Evolutionary conservation across 768 basidiomycete species (phyloP).

Genomic region (Amanita pseudoporphyria): DNA sequence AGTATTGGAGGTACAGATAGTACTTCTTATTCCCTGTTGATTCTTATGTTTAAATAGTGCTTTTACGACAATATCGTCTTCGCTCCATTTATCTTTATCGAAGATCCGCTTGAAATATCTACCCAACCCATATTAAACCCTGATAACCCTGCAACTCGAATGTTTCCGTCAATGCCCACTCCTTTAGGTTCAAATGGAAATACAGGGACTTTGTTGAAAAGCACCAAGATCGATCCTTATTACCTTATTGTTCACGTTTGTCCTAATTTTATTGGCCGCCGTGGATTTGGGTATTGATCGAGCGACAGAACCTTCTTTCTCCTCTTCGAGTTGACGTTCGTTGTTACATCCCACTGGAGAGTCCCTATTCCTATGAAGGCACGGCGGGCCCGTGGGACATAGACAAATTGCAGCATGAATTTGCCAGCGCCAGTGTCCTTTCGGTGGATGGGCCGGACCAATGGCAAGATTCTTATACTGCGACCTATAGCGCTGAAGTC

Average conservation of each 20-base stretch:
- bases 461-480: slow-evolving; percentile 16
- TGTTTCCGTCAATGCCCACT: slow-evolving; percentile 13
- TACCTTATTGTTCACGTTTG: slow-evolving; percentile 77
- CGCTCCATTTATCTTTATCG: slow-evolving; percentile 94
- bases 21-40: slow-evolving; percentile 1
- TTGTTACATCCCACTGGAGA: slow-evolving; percentile 42
- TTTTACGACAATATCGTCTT: slow-evolving; percentile 97
- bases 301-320: slow-evolving; percentile 51
- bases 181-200: slow-evolving; percentile 6
- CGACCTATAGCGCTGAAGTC: slow-evolving; percentile 27
- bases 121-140: slow-evolving; percentile 39
- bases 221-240: slow-evolving; percentile 82
- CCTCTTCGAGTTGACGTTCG: slow-evolving; percentile 64
- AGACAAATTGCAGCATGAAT: slow-evolving; percentile 52
- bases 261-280: slow-evolving; percentile 4
- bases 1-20: slow-evolving; percentile 67
- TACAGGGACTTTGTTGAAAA: slow-evolving; percentile 32
- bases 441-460: slow-evolving; percentile 36
- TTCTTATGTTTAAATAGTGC: slow-evolving; percentile 39
- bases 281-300: slow-evolving; percentile 7
- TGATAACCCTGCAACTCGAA: slow-evolving; percentile 13
- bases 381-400: slow-evolving; percentile 59
- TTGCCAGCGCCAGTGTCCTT: slow-evolving; percentile 48
- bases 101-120: slow-evolving; percentile 73
- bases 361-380: slow-evolving; percentile 63